Evolutionary conservation across 768 basidiomycete genomes (phyloP), one percentile per base, ranked within the genome.

Genomic region (Tulasnella sp.): DNA sequence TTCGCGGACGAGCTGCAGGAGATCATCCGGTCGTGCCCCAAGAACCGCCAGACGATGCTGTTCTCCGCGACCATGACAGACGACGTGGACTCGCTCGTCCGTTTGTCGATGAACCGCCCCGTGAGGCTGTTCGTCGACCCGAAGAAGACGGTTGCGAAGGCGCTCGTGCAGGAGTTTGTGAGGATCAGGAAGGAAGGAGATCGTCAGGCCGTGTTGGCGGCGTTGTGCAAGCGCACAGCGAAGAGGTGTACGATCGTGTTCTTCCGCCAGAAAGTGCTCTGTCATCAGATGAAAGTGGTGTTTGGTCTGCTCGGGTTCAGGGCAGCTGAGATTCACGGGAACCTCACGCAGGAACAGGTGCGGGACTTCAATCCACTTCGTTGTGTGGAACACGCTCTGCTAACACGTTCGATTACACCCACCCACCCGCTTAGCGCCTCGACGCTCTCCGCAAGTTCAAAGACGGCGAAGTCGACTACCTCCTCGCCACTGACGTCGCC

Each of bases 11-110:
- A 98, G 79, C 83, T 99, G 39, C 83, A 87, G 19, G 97, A 99
- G 81, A 97, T 99, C 76, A 89, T 98, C 81, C 90, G 89, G 77
- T 86, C 91, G 19, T 97, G 95, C 78, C 95, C 95, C 1, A 80
- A 80, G 26, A 90, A 90, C 32, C 87, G 97, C 41, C 97, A 98
- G 79, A 98, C 97, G 3, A 96, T 99, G 94, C 84, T 99, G 41
- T 99, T 99, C 81, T 97, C 95, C 0, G 97, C 97, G 2, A 99
- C 97, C 0, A 98, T 98, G 91, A 98, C 95, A 4, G 97, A 99
- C 80, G 90, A 91, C 1, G 91, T 98, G 9, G 93, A 97, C 76
- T 90, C 95, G 77, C 86, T 99, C 64, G 91, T 98, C 72, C 89
- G 88, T 77, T 90, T 98, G 85, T 93, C 92, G 14, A 82, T 98